phyloP scores from a whole-genome alignment of 257 asterid genomes.

The Henckelia pumila region DNA sequence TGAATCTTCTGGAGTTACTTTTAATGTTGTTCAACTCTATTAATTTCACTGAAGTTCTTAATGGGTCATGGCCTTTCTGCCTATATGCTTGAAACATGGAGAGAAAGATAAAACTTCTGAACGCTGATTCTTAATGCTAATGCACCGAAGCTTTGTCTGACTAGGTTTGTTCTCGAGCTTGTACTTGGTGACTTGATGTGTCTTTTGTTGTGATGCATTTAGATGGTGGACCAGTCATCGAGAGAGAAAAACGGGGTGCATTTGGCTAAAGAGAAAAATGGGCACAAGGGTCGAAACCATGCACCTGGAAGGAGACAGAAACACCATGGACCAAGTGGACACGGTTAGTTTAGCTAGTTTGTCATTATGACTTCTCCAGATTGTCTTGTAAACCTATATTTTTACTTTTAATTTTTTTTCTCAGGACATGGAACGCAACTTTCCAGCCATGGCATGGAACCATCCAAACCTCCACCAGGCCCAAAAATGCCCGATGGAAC shows the following conservation, averaged over 20 bases:
- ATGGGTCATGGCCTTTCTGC: background rate
- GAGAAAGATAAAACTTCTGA: background rate
- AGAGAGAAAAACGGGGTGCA: conserved; percentile 52
- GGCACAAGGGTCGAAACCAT: conserved; percentile 48
- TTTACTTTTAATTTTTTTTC: background rate
- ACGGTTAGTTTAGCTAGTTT: conserved; percentile 47
- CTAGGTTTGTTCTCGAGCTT: background rate
- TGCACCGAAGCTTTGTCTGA: background rate
- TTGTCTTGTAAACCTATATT: background rate
- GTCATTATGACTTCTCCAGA: background rate
- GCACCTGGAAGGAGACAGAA: conserved; percentile 83
- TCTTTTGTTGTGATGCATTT: conserved; percentile 17
- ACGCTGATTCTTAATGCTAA: too few species aligned
- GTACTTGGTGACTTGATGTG: background rate
- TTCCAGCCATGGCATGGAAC: conserved; percentile 49
- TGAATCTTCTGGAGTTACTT: conserved; percentile 6
- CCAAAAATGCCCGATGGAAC: conserved; percentile 99
- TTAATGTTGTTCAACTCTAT: background rate
- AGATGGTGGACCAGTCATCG: conserved; percentile 53
- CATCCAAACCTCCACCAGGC: conserved; percentile 92
- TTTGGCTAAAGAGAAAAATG: conserved; percentile 54
- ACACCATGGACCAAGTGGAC: conserved; percentile 56
- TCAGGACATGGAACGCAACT: conserved; percentile 60
- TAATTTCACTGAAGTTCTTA: background rate
- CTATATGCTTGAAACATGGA: background rate